Evolutionary conservation across 768 basidiomycete species (phyloP), one percentile per base, ranked within the genome.

Genomic region (Jaapia argillacea): DNA sequence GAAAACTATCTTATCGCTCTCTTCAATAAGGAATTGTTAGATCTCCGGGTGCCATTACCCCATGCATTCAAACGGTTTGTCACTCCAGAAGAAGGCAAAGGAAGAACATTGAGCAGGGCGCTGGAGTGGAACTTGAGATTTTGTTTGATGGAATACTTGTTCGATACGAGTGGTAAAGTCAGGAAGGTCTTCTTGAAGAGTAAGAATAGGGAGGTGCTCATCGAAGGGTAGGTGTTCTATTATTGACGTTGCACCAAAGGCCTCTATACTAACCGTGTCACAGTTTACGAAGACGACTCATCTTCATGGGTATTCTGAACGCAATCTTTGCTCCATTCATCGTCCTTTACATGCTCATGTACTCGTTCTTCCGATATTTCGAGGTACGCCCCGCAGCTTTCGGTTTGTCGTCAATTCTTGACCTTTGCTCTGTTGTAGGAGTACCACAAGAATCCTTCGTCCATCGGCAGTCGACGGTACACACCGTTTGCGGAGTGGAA

Each of bases 341-440:
- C 54, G 87, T 98, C 24, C 67, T 93, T 14, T 99, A 99, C 61
- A 77, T 97, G 35, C 63, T 98, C 31, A 88, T 98, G 81, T 99
- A 96, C 59, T 98, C 92, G 1, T 99, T 99, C 73, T 99, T 99
- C 72, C 86, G 94, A 3, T 99, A 99, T 60, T 99, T 99, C 48
- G 96, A 99, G 72, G 96, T 91, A 39, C 41, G 79, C 60, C 25
- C n/a, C 14, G n/a, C n/a, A n/a, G n/a, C n/a, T n/a, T n/a, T n/a
- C n/a, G 20, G 28, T 14, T 23, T 23, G 24, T 27, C 5, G 22
- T 24, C 31, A 14, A 20, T 33, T 25, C n/a, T n/a, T 35, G 16
- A 20, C 16, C 20, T 40, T 41, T 58, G 16, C 58, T 31, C 26
- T 25, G 38, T 7, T 42, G 35, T 40, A 99, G 96, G 93, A 99